Evolutionary conservation across 2,329 filamentous ascomycete species (phyloP).

Genomic region (Penicillium corylophilum): DNA sequence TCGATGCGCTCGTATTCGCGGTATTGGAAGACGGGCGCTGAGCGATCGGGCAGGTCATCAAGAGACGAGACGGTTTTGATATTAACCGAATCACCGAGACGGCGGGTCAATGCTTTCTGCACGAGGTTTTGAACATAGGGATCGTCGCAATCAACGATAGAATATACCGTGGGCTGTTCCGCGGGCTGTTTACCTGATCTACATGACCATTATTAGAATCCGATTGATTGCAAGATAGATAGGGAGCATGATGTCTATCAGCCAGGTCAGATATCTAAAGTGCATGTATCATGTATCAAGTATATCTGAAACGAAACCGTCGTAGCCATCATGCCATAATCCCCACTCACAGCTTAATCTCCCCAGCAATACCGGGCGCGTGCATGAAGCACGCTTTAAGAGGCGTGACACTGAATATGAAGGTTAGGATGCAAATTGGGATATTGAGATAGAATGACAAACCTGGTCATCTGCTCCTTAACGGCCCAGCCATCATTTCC

Average conservation of each 20-base stretch:
- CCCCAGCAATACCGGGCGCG: constrained; percentile 62
- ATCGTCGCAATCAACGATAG: constrained; percentile 81
- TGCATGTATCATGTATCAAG: constrained; percentile 24
- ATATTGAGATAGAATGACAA: constrained; percentile 17
- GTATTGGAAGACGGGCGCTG: constrained; percentile 68
- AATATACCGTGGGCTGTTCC: constrained; percentile 56
- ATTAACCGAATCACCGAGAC: constrained; percentile 53
- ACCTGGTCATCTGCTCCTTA: constrained; percentile 83
- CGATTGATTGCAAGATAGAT: constrained; percentile 5
- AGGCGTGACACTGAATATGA: constrained; percentile 70
- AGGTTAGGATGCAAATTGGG: background rate
- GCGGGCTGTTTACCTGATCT: constrained; percentile 39
- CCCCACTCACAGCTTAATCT: constrained; percentile 78
- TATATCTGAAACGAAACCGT: constrained; percentile 24
- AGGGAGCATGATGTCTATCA: constrained; percentile 24
- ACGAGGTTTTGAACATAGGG: constrained; percentile 86
- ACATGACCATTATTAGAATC: constrained; percentile 36
- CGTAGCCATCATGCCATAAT: constrained; percentile 19
- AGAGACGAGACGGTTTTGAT: constrained; percentile 58
- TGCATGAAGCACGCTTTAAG: constrained; percentile 93
- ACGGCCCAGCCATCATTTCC: constrained; percentile 95
- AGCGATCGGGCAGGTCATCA: constrained; percentile 48
- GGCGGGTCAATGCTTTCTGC: constrained; percentile 64
- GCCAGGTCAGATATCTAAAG: constrained; percentile 28
- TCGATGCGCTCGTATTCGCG: constrained; percentile 83